phyloP scores from a whole-genome alignment of 2,329 filamentous ascomycete genomes.

The Lasiodiplodia theobromae region DNA sequence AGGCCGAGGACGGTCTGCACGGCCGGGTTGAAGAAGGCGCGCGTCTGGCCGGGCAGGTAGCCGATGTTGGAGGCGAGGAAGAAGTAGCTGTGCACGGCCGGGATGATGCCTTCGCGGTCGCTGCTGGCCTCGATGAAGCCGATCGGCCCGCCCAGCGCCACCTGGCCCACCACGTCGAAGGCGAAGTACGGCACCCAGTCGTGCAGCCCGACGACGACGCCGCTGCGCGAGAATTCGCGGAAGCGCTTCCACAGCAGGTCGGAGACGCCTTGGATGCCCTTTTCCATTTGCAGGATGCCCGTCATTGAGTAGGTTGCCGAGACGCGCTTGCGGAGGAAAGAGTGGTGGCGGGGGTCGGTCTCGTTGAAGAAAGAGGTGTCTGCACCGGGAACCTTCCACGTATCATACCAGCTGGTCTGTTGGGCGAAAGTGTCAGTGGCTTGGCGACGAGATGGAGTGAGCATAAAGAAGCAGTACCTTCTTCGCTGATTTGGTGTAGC shows the following conservation, averaged over 20 bases:
- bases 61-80: not conserved
- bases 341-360: not conserved
- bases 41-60: not conserved
- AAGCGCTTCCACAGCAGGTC: slow-evolving; percentile 35
- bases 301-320: not conserved
- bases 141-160: slow-evolving; percentile 1
- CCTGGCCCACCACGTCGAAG: not conserved
- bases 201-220: slow-evolving; percentile 57
- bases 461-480: slow-evolving; percentile 18
- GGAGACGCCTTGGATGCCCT: not conserved
- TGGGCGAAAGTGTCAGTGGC: not conserved
- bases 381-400: not conserved
- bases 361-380: slow-evolving; percentile 8
- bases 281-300: not conserved
- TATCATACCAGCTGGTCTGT: slow-evolving; percentile 2
- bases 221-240: slow-evolving; percentile 62
- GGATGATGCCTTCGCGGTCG: not conserved
- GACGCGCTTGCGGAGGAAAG: slow-evolving; percentile 13
- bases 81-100: not conserved
- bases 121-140: not conserved
- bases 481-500: slow-evolving; percentile 39
- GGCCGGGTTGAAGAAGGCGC: not conserved
- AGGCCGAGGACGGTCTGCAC: not conserved
- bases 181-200: not conserved
- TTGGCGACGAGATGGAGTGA: too few relatives aligned